Percentiles rank a stretch among this genome's conserved stretches.
phyloP scores from a whole-genome alignment of 1,139 yeast species.

The Kurtzmaniella quercitrusa region DNA sequence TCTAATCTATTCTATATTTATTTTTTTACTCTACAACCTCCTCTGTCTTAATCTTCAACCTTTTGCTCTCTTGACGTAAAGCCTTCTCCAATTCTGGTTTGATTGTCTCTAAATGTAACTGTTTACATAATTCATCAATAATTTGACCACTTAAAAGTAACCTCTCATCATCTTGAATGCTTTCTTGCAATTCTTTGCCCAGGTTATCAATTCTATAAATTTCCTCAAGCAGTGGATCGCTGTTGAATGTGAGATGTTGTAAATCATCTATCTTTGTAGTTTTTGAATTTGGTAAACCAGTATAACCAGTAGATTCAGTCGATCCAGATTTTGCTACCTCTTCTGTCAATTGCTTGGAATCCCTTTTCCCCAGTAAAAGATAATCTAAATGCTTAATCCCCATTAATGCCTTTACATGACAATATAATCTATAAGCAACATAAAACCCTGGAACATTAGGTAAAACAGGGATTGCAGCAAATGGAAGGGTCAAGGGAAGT shows the following conservation, averaged over 20 bases:
- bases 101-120: slow-evolving; percentile 31
- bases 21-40: slow-evolving; percentile 8
- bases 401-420: slow-evolving; percentile 72
- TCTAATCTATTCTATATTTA: background rate
- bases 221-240: slow-evolving; percentile 16
- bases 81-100: slow-evolving; percentile 42
- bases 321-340: background rate
- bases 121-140: slow-evolving; percentile 25
- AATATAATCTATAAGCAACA: slow-evolving; percentile 74
- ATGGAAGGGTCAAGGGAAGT: slow-evolving; percentile 76
- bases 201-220: slow-evolving; percentile 13
- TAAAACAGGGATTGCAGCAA: slow-evolving; percentile 76
- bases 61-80: slow-evolving; percentile 39
- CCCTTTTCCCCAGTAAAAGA: slow-evolving; percentile 29
- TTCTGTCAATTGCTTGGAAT: background rate
- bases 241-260: slow-evolving; percentile 21
- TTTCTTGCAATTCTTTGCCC: slow-evolving; percentile 11
- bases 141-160: slow-evolving; percentile 27
- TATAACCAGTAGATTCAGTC: too few species aligned
- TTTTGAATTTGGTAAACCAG: slow-evolving; percentile 7
- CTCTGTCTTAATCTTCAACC: slow-evolving; percentile 18
- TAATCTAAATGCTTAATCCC: slow-evolving; percentile 70
- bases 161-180: slow-evolving; percentile 22
- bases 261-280: slow-evolving; percentile 2
- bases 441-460: slow-evolving; percentile 97